phyloP scores from a whole-genome alignment of 768 basidiomycete species.

The Boletus rufocinnamomeus region DNA sequence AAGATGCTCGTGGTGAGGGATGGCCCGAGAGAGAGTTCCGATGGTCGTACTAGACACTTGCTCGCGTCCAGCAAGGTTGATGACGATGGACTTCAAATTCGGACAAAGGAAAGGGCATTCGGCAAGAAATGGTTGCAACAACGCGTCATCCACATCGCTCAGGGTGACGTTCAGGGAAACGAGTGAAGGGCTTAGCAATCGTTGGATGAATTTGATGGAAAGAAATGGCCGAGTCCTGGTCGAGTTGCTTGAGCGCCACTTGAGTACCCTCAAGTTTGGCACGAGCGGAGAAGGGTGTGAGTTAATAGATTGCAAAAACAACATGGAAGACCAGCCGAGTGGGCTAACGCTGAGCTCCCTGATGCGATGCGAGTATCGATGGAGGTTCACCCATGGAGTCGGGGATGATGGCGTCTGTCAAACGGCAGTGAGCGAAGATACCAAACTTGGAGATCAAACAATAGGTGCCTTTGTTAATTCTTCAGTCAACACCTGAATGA shows the following conservation, averaged over 20 bases:
- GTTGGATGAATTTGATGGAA: background rate
- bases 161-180: background rate
- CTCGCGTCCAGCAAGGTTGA: background rate
- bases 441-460: background rate
- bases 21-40: background rate
- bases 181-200: background rate
- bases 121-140: background rate
- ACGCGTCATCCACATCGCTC: background rate
- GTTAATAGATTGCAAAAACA: conserved; percentile 3
- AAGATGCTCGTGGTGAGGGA: background rate
- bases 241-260: background rate
- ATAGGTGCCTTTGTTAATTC: background rate
- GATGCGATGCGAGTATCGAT: conserved; percentile 4
- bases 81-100: background rate
- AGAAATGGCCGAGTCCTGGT: background rate
- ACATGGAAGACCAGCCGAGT: background rate
- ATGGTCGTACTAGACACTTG: background rate
- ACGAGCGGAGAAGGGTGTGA: background rate
- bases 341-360: background rate
- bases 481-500: background rate
- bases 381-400: background rate
- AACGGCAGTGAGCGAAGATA: background rate
- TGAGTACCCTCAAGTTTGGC: conserved; percentile 5
- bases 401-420: background rate
- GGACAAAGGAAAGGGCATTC: background rate